These are phyloP conservation scores for Torrubiellomyces zombiae DNA, from an alignment of 2,329 filamentous ascomycete species.

Conservation along the genomic window DNA sequence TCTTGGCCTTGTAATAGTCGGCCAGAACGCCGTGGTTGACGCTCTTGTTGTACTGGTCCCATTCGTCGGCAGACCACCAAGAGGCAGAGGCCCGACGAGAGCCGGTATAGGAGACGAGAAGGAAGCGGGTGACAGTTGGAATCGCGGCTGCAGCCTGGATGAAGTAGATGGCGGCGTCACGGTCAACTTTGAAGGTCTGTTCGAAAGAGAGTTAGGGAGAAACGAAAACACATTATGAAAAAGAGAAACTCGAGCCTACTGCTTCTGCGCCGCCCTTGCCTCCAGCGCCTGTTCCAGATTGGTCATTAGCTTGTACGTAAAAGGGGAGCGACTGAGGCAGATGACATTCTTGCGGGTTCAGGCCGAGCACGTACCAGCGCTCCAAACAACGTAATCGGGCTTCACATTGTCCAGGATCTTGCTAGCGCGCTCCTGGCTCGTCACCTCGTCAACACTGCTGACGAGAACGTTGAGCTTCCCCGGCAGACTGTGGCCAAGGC, in stretches of 20 bases:
- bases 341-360: background rate
- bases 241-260: constrained; percentile 12
- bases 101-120: constrained; percentile 45
- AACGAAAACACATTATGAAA: background rate
- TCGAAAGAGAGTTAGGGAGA: too few relatives aligned
- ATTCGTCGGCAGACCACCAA: constrained; percentile 38
- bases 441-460: constrained; percentile 54
- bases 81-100: constrained; percentile 32
- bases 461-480: constrained; percentile 55
- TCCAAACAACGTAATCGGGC: constrained; percentile 52
- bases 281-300: constrained; percentile 28
- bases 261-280: constrained; percentile 39
- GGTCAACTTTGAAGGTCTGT: constrained; percentile 41
- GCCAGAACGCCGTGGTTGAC: constrained; percentile 24
- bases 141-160: constrained; percentile 40
- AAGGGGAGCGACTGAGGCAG: background rate
- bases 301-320: background rate
- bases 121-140: constrained; percentile 40
- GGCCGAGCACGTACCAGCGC: constrained; percentile 33
- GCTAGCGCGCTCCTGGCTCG: constrained; percentile 42
- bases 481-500: constrained; percentile 37
- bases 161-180: constrained; percentile 46
- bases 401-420: constrained; percentile 43
- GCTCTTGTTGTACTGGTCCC: constrained; percentile 27
- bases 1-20: constrained; percentile 42